These are phyloP conservation scores for Calocera cornea DNA, from an alignment of 768 basidiomycete genomes.

Conservation along the genomic window DNA sequence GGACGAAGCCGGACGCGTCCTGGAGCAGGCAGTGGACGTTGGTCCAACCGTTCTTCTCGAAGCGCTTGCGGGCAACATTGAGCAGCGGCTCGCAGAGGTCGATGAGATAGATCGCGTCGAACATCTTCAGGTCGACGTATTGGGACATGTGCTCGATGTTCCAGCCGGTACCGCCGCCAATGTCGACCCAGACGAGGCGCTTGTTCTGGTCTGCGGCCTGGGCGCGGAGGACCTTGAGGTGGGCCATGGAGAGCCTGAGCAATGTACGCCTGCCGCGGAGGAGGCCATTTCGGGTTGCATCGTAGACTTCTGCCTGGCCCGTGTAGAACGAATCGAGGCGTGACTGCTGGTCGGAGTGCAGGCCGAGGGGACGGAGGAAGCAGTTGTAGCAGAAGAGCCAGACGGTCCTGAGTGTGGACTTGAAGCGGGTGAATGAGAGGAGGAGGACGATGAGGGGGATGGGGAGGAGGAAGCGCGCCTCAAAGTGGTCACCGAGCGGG, in stretches of 20 bases:
- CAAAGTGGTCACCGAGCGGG: slow-evolving; percentile 4
- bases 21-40: slow-evolving; percentile 61
- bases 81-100: slow-evolving; percentile 62
- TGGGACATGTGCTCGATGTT: slow-evolving; percentile 64
- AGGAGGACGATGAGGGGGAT: slow-evolving; percentile 9
- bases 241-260: slow-evolving; percentile 51
- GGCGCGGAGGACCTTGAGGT: slow-evolving; percentile 35
- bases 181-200: slow-evolving; percentile 60
- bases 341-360: slow-evolving; percentile 20
- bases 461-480: slow-evolving; percentile 12
- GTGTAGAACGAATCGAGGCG: slow-evolving; percentile 39
- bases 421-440: slow-evolving; percentile 12
- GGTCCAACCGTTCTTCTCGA: slow-evolving; percentile 52
- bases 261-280: slow-evolving; percentile 60
- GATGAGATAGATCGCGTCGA: slow-evolving; percentile 57
- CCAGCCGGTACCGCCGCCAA: slow-evolving; percentile 64
- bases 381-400: slow-evolving; percentile 25
- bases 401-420: slow-evolving; percentile 9
- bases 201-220: slow-evolving; percentile 26
- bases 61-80: slow-evolving; percentile 54
- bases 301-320: slow-evolving; percentile 61
- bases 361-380: slow-evolving; percentile 26
- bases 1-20: slow-evolving; percentile 51
- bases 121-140: slow-evolving; percentile 41
- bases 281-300: slow-evolving; percentile 45